Conservation (phyloP, 495 filamentous ascomycete genomes). For the Trichoderma reesei region DNA sequence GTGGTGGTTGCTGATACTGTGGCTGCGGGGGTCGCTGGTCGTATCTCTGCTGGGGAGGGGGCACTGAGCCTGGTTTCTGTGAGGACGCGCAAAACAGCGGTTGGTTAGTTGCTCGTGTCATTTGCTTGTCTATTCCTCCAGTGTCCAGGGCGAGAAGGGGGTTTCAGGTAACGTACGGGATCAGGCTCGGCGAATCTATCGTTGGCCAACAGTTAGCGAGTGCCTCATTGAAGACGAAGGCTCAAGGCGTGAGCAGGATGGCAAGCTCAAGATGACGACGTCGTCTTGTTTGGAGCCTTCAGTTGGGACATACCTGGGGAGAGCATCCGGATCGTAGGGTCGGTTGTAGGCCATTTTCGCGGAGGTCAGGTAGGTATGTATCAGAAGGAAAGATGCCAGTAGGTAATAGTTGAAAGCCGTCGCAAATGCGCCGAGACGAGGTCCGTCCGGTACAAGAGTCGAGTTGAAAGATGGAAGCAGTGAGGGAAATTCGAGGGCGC, state of each 20-base stretch:
- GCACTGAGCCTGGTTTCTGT: slow-evolving; percentile 14
- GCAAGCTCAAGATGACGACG: slow-evolving; percentile 1
- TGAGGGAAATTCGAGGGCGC: no score
- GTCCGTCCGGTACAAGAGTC: no score
- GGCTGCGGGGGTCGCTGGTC: slow-evolving; percentile 30
- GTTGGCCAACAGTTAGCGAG: slow-evolving; percentile 11
- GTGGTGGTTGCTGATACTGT: slow-evolving; percentile 19
- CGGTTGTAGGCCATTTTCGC: slow-evolving; percentile 84
- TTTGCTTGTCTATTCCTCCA: background rate
- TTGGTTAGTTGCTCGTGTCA: background rate
- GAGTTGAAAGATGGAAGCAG: no score
- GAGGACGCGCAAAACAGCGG: background rate
- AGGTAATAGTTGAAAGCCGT: background rate
- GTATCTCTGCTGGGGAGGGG: slow-evolving; percentile 8
- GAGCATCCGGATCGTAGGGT: slow-evolving; percentile 88
- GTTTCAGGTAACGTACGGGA: slow-evolving; percentile 46
- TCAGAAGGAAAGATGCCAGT: background rate
- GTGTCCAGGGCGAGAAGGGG: background rate
- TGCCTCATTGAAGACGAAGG: background rate
- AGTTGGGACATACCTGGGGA: slow-evolving; percentile 71
- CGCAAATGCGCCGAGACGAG: no score
- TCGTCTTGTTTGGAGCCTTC: background rate
- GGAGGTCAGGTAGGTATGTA: background rate
- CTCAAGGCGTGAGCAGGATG: background rate
- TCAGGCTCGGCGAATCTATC: slow-evolving; percentile 88